Base-by-base conservation (phyloP, 2,329 filamentous ascomycete species). In the Cordyceps pruinosa region DNA sequence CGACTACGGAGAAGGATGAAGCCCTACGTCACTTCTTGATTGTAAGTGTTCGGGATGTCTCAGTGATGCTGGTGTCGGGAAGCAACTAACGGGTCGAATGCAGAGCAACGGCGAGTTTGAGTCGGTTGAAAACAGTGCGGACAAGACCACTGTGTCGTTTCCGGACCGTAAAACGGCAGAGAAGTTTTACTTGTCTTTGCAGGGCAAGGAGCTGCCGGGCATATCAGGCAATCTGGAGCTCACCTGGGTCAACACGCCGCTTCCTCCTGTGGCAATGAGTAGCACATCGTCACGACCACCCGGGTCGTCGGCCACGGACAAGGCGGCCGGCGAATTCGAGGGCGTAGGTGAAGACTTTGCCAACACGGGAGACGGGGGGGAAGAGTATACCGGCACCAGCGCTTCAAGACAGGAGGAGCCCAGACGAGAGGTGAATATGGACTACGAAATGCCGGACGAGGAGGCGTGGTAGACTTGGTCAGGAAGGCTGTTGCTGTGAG, bases 91-190 rank as follows among this genome's bases (percentile, higher is more conserved):
- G 49, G 34, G n/a, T 23, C 15, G n/a, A 9, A 39, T 41, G 4
- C 56, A 86, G 83, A 81, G 81, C 59, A 73, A 86, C 32, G 84
- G 83, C 53, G 84, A 86, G 58, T 86, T 84, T 62, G 78, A 79
- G 35, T 78, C 80, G 30, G 78, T 87, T 30, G 75, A 82, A 34
- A 73, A 75, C 4, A 75, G 73, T 3, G 68, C 77, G 0, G 61
- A 70, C 1, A 67, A 71, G 0, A 81, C 84, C 1, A 73, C 79
- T 54, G 79, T 88, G 52, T 80, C 79, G 6, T 88, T 88, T 67
- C 83, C 82, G 58, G 84, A 88, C 64, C 82, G 85, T 58, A 83
- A 82, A 66, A 86, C 86, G 15, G 89, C 87, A 4, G 89, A 93
- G 68, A 84, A 79, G 61, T 86, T 87, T 64, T 82, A 80, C 73